phyloP scores from a whole-genome alignment of 1,139 yeast genomes.

The Zygoascus sp. region DNA sequence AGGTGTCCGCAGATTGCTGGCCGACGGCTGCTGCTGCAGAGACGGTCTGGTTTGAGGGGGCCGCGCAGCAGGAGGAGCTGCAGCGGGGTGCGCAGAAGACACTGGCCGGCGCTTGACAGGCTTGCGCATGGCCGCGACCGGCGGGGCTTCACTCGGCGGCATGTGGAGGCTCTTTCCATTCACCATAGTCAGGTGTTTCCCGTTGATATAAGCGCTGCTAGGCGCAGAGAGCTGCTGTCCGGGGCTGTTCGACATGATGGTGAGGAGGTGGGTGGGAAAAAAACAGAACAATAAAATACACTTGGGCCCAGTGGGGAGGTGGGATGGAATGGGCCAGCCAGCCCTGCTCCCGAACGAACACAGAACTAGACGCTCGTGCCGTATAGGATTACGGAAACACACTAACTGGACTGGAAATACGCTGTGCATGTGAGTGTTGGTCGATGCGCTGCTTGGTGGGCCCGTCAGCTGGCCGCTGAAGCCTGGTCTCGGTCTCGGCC shows the following conservation, averaged over 20 bases:
- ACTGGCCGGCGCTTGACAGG: slow-evolving; percentile 4
- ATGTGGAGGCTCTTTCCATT: neutral
- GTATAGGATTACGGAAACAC: no score
- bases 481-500: no score
- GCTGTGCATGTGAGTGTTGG: no score
- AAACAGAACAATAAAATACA: neutral
- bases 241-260: neutral
- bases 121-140: neutral
- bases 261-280: neutral
- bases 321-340: no score
- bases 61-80: slow-evolving; percentile 2
- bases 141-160: neutral
- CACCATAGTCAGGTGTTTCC: neutral
- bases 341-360: no score
- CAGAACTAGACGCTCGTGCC: no score
- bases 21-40: neutral
- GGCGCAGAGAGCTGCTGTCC: neutral
- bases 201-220: neutral
- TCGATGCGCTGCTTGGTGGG: no score
- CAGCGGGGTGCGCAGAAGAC: neutral
- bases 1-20: slow-evolving; percentile 2
- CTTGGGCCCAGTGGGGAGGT: no score
- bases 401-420: no score
- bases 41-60: slow-evolving; percentile 1
- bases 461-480: no score